These are phyloP conservation scores for Tricholoma flavovirens DNA, from an alignment of 768 basidiomycete species.

Conservation along the genomic window DNA sequence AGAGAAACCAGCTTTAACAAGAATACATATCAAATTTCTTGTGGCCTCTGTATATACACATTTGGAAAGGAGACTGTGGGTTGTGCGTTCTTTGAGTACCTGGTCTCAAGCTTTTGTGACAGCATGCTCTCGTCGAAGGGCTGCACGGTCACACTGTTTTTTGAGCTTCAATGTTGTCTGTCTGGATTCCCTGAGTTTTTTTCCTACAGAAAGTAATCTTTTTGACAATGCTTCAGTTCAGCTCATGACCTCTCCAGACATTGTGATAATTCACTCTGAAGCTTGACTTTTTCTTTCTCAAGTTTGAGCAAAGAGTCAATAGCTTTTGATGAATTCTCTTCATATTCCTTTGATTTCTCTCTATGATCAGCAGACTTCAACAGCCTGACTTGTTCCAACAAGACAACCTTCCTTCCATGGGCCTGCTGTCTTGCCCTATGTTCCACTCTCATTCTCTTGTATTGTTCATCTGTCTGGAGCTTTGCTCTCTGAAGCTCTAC, in stretches of 20 bases:
- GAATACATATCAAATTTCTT: background rate
- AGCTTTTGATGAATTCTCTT: background rate
- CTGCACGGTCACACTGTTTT: background rate
- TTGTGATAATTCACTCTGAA: background rate
- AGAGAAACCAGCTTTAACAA: background rate
- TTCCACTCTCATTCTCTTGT: background rate
- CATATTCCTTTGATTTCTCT: background rate
- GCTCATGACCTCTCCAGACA: background rate
- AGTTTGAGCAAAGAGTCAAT: background rate
- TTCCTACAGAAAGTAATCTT: background rate
- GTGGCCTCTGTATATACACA: background rate
- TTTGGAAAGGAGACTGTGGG: background rate
- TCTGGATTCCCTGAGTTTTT: background rate
- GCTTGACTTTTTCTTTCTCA: background rate
- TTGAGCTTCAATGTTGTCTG: background rate
- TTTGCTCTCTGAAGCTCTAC: background rate
- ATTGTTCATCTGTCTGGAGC: background rate
- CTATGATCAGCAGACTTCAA: background rate
- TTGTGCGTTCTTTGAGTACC: background rate
- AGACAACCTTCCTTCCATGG: background rate
- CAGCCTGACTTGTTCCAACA: background rate
- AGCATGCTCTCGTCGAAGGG: background rate
- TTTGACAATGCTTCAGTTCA: background rate
- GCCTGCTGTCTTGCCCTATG: background rate
- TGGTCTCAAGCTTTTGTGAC: background rate